Base-by-base conservation (phyloP, 495 filamentous ascomycete genomes). In the Hyaloscypha bicolor region DNA sequence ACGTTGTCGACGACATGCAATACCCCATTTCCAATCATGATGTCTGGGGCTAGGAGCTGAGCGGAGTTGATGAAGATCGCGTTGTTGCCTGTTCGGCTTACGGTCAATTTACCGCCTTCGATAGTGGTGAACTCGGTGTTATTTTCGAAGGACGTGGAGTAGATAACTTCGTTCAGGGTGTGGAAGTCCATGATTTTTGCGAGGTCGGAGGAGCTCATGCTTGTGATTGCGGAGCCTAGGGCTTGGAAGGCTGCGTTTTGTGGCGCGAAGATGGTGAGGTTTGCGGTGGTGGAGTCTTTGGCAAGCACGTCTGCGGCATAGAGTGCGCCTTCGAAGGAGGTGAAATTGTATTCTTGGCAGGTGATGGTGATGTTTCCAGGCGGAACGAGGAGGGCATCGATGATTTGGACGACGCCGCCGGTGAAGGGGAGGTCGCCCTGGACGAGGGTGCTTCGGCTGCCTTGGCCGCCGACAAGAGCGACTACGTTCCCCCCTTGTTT, bases 1-100 rank as follows among this genome's bases (percentile, higher is more conserved):
- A 68, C 66, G 19, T 58, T 59, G 66, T 90, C 85, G 66, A 90
- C 82, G 35, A 90, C 77, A 70, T 91, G 88, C 6, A 90, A 76
- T 19, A 92, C 88, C 64, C 90, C 90, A 51, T 89, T 89, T n/a
- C 74, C 77, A 52, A 88, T 71, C 1, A 92, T 78, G 3, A 91
- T 72, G 72, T 91, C 81, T 2, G 85, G 71, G 42, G 78, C 73
- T 14, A 88, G 67, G n/a, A 91, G 76, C 59, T 79, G 76, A 0
- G 87, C 82, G 8, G 75, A 73, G 71, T 84, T 80, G 66, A 78
- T 76, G 61, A 73, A 82, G 33, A 77, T 64, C 8, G 67, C 69
- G 33, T 80, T 84, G 48, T 82, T 75, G 5, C 75, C 63, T 29
- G 86, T 72, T 5, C 73, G 77, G 42, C 8, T 16, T 33, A 91